Evolutionary conservation across 2,329 filamentous ascomycete genomes (phyloP).

Genomic region (Fusarium tuaranense): DNA sequence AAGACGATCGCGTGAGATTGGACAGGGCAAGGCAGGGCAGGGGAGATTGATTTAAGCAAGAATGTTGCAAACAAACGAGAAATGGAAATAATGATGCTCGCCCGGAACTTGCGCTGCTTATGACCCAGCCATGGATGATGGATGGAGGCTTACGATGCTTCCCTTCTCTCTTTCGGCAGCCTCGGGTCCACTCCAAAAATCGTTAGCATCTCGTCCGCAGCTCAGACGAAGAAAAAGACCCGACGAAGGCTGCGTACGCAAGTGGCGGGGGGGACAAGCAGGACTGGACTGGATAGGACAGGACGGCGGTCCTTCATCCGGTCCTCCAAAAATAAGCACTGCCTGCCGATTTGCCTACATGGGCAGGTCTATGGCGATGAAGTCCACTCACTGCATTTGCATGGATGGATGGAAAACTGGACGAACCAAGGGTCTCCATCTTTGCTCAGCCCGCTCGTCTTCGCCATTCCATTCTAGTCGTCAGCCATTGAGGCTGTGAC

Average conservation of each 20-base stretch:
- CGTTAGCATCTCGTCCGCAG: conserved; percentile 9
- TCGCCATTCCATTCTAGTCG: conserved; percentile 22
- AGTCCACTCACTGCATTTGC: neutral
- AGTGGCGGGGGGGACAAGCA: conserved; percentile 29
- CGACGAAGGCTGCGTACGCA: conserved; percentile 29
- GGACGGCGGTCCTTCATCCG: neutral
- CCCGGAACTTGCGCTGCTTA: neutral
- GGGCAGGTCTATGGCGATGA: neutral
- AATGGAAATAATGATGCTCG: neutral
- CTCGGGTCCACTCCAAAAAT: conserved; percentile 30
- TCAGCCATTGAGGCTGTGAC: conserved; percentile 36
- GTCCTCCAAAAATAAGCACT: conserved; percentile 37
- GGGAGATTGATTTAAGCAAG: neutral
- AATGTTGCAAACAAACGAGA: neutral
- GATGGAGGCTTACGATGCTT: conserved; percentile 17
- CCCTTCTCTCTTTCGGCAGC: conserved; percentile 24
- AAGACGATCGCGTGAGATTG: conserved; percentile 29
- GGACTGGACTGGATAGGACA: neutral
- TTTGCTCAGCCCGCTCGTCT: neutral
- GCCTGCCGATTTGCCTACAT: neutral
- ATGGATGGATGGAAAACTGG: neutral
- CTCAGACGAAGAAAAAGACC: neutral
- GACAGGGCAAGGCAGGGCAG: conserved; percentile 2
- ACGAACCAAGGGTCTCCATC: neutral
- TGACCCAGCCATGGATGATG: neutral